These are phyloP conservation scores for Emergomyces orientalis DNA, from an alignment of 2,329 filamentous ascomycete species.

Conservation along the genomic window DNA sequence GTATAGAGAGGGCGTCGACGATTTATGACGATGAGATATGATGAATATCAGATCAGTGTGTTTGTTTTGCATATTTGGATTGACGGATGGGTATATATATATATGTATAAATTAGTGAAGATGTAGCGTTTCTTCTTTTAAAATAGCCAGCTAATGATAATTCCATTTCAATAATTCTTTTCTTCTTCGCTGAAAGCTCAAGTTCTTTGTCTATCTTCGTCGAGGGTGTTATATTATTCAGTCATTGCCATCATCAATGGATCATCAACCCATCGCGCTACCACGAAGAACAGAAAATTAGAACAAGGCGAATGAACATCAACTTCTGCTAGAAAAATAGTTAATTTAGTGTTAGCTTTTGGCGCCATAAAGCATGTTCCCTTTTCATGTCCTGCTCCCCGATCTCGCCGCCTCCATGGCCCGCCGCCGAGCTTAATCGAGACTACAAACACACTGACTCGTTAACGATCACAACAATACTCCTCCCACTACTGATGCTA, in stretches of 20 bases:
- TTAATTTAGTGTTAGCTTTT: background rate
- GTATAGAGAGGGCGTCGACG: conserved; percentile 1
- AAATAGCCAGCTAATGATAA: background rate
- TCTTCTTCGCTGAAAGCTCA: background rate
- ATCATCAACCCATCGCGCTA: background rate
- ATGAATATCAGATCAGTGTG: background rate
- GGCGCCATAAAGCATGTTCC: no score
- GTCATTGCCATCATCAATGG: background rate
- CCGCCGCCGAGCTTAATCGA: background rate
- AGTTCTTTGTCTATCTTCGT: background rate
- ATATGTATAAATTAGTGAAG: conserved; percentile 1
- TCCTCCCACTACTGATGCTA: background rate
- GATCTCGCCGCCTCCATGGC: background rate
- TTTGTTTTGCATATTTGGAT: background rate
- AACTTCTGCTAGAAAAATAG: no score
- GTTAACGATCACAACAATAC: background rate
- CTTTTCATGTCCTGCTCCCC: no score
- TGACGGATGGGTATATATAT: background rate
- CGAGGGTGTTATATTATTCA: background rate
- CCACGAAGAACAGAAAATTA: background rate
- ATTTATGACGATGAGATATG: conserved; percentile 12
- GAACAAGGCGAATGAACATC: background rate
- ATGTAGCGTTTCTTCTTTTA: background rate
- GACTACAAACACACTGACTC: background rate
- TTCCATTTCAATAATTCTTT: background rate